Evolutionary conservation across 2,329 filamentous ascomycete genomes (phyloP).

Genomic region (Aureobasidium vineae): DNA sequence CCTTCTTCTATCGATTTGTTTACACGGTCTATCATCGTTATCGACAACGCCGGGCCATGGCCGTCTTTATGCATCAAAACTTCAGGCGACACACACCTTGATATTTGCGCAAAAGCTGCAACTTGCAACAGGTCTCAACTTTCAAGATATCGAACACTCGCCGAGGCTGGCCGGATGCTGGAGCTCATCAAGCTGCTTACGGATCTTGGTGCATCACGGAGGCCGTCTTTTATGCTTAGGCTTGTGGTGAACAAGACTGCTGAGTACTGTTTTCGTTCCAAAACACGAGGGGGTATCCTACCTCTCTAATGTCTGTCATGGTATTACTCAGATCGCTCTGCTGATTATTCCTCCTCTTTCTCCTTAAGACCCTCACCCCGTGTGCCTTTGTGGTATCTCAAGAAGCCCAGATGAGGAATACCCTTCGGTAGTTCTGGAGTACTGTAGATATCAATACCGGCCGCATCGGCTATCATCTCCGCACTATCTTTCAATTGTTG

Average conservation of each 20-base stretch:
- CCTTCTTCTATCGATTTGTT: not conserved
- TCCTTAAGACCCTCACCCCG: slow-evolving; percentile 8
- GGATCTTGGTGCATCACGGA: not conserved
- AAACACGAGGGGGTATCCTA: not conserved
- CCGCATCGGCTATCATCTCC: slow-evolving; percentile 35
- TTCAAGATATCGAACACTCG: not conserved
- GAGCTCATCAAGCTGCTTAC: not conserved
- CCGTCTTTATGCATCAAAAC: not conserved
- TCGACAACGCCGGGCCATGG: not conserved
- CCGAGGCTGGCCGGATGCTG: not conserved
- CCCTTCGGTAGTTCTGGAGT: slow-evolving; percentile 21
- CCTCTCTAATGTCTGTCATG: not conserved
- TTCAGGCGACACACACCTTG: not conserved
- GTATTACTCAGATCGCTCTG: not conserved
- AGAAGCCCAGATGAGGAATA: slow-evolving; percentile 26
- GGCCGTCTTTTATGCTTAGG: not conserved
- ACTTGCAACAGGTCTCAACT: not conserved
- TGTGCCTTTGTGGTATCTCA: slow-evolving; percentile 32
- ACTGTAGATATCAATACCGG: slow-evolving; percentile 35
- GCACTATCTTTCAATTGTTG: slow-evolving; percentile 31
- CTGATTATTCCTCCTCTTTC: slow-evolving; percentile 8
- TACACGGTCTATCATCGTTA: not conserved
- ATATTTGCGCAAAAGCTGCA: not conserved
- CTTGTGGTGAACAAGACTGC: slow-evolving; percentile 10
- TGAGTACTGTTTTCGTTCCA: not conserved